These are phyloP conservation scores for Amaranthus palmeri DNA, from an alignment of 148 eudicot species.

Conservation along the genomic window DNA sequence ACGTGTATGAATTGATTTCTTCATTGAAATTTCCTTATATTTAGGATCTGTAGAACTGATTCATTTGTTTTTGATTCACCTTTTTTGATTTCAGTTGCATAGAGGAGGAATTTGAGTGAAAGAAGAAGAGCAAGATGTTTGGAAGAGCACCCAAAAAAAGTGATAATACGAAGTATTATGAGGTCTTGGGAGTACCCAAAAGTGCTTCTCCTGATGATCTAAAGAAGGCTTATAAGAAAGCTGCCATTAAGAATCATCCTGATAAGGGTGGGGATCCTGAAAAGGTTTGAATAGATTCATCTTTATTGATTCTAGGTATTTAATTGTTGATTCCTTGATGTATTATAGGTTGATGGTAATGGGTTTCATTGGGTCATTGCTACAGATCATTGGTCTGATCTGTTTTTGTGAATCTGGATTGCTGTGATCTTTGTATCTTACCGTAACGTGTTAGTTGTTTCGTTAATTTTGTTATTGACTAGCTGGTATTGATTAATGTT, in stretches of 20 bases:
- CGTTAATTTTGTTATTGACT: too few relatives aligned
- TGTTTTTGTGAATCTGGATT: not conserved
- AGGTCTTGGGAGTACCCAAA: slow-evolving; percentile 43
- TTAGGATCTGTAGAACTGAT: too few relatives aligned
- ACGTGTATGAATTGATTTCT: too few relatives aligned
- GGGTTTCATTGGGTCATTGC: not conserved
- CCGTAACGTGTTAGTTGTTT: too few relatives aligned
- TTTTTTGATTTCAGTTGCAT: not conserved
- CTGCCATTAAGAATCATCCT: slow-evolving; percentile 67
- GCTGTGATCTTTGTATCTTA: too few relatives aligned
- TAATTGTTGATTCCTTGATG: not conserved
- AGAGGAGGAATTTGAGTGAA: not conserved
- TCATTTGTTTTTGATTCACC: too few relatives aligned
- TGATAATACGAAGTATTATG: slow-evolving; percentile 50
- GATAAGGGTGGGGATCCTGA: slow-evolving; percentile 85
- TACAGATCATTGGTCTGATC: not conserved
- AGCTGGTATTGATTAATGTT: too few relatives aligned
- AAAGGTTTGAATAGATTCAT: slow-evolving; percentile 24
- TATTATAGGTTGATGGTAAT: not conserved
- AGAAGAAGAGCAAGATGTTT: slow-evolving; percentile 36
- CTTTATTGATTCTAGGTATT: too few relatives aligned
- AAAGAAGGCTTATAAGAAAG: slow-evolving; percentile 60
- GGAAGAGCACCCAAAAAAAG: slow-evolving; percentile 61
- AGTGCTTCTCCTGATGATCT: slow-evolving; percentile 50
- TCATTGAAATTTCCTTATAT: too few relatives aligned